Conservation (phyloP, 1,284 basidiomycete species). For the Puccinia sorghi region DNA sequence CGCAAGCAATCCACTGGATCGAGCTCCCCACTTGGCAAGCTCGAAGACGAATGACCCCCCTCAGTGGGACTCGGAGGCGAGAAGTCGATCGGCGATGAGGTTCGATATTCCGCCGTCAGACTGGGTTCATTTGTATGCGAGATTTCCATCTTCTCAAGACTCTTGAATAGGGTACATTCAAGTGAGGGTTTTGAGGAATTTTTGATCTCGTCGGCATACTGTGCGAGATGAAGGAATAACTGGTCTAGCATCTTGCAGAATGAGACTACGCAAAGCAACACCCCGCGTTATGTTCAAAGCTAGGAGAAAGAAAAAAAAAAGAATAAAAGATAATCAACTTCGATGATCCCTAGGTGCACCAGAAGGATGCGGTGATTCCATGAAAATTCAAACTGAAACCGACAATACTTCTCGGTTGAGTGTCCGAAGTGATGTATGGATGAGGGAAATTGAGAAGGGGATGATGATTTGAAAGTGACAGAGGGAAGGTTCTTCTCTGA, state of each 20-base stretch:
- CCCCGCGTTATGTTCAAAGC: conserved; percentile 12
- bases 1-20: conserved; percentile 40
- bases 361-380: conserved; percentile 23
- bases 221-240: conserved; percentile 40
- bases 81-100: conserved; percentile 35
- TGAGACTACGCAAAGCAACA: conserved; percentile 7
- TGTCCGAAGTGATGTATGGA: background rate
- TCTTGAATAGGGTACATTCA: conserved; percentile 31
- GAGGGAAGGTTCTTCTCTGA: background rate
- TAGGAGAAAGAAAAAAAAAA: conserved; percentile 8
- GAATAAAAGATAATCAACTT: background rate
- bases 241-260: conserved; percentile 38
- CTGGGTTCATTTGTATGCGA: conserved; percentile 43
- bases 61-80: conserved; percentile 19
- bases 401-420: conserved; percentile 21
- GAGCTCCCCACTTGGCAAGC: background rate
- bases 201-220: conserved; percentile 43
- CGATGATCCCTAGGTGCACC: conserved; percentile 11
- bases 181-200: conserved; percentile 40
- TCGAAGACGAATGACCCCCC: background rate
- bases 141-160: conserved; percentile 26
- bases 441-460: conserved; percentile 3
- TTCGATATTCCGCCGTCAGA: conserved; percentile 31
- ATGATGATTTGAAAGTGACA: background rate
- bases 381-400: background rate